These are phyloP conservation scores for Wallemia mellicola DNA, from an alignment of 1,284 basidiomycete genomes.

Conservation along the genomic window DNA sequence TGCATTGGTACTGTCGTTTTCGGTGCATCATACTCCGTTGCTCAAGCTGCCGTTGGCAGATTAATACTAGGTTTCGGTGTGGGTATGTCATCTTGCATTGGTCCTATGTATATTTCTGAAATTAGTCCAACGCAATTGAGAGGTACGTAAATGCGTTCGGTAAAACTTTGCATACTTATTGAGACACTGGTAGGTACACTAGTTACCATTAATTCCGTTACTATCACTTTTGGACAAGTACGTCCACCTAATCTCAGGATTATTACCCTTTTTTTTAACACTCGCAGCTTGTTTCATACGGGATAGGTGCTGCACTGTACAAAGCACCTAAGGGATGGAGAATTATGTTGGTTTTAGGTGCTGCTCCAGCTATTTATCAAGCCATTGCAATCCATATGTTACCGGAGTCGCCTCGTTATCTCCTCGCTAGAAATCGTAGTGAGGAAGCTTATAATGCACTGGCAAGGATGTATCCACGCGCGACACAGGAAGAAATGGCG, in stretches of 20 bases:
- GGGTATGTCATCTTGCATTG: conserved; percentile 13
- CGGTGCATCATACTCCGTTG: conserved; percentile 13
- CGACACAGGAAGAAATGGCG: conserved; percentile 12
- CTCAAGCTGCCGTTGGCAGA: conserved; percentile 15
- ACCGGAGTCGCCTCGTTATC: conserved; percentile 16
- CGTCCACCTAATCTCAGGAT: too few relatives aligned
- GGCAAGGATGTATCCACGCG: conserved; percentile 9
- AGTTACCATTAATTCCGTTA: conserved; percentile 15
- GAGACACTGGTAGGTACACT: too few relatives aligned
- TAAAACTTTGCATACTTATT: too few relatives aligned
- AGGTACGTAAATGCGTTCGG: too few relatives aligned
- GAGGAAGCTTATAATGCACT: conserved; percentile 12
- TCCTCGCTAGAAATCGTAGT: conserved; percentile 10
- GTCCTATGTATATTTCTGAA: conserved; percentile 17
- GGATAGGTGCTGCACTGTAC: conserved; percentile 12
- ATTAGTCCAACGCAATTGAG: conserved; percentile 15
- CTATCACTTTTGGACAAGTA: conserved; percentile 18
- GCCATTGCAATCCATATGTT: conserved; percentile 13
- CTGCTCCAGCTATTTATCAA: conserved; percentile 13
- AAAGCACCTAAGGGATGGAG: conserved; percentile 13
- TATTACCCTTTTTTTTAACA: too few relatives aligned
- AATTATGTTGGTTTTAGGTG: conserved; percentile 16
- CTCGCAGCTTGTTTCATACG: conserved; percentile 16
- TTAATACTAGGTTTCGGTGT: conserved; percentile 17
- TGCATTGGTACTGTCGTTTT: conserved; percentile 15